Percentiles rank a stretch among this genome's conserved stretches.
Conservation (phyloP, 2,329 filamentous ascomycete genomes). For the Parascedosporium putredinis region DNA sequence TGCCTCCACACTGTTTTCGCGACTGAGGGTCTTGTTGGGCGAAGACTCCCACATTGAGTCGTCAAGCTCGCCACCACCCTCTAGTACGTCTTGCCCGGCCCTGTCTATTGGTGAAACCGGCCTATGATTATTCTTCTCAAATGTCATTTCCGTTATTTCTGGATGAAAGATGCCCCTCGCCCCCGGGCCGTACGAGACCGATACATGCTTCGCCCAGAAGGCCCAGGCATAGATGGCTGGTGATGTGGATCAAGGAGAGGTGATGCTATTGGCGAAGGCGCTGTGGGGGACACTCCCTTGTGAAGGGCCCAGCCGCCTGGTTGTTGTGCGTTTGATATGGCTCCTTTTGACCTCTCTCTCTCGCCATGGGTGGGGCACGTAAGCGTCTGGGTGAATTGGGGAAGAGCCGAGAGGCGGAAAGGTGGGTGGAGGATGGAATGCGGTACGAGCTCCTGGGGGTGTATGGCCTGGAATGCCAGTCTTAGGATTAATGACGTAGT, state of each 20-base stretch:
- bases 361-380: constrained; percentile 24
- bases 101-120: constrained; percentile 27
- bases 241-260: constrained; percentile 67
- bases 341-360: constrained; percentile 10
- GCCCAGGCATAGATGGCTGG: constrained; percentile 46
- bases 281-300: constrained; percentile 33
- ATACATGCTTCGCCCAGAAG: constrained; percentile 35
- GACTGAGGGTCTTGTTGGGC: constrained; percentile 37
- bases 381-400: constrained; percentile 45
- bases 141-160: constrained; percentile 45
- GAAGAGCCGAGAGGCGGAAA: constrained; percentile 63
- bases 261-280: constrained; percentile 58
- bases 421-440: constrained; percentile 65
- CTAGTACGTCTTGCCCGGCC: constrained; percentile 44
- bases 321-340: constrained; percentile 9
- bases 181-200: constrained; percentile 32
- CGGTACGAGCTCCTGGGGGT: constrained; percentile 37
- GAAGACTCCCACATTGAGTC: constrained; percentile 52
- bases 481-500: constrained; percentile 70
- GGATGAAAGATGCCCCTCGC: constrained; percentile 32
- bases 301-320: constrained; percentile 24
- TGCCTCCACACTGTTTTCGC: constrained; percentile 39
- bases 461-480: constrained; percentile 53
- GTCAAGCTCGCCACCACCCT: constrained; percentile 34
- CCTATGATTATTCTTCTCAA: constrained; percentile 32